Conservation (phyloP, 1,284 basidiomycete genomes). For the Somion occarium region DNA sequence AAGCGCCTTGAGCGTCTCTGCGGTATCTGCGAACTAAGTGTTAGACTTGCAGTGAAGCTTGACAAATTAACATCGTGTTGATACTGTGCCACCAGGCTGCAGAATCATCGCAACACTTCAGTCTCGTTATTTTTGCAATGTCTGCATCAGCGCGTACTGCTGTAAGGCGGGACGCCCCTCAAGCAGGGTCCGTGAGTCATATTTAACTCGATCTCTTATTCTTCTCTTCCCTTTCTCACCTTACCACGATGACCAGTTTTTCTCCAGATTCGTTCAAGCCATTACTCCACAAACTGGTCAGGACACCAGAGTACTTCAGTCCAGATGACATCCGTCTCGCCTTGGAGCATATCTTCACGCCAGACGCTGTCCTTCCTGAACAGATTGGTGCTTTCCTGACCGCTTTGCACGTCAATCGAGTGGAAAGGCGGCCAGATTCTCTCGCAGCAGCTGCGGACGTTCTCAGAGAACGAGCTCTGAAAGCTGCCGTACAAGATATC, state of each 20-base stretch:
- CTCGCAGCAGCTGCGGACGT: constrained; percentile 76
- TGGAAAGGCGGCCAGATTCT: constrained; percentile 72
- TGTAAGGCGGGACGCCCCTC: too few relatives aligned
- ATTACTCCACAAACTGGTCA: constrained; percentile 71
- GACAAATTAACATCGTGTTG: too few relatives aligned
- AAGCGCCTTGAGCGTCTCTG: too few relatives aligned
- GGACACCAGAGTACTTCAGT: constrained; percentile 72
- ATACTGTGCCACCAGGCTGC: too few relatives aligned
- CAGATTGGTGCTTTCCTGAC: constrained; percentile 85
- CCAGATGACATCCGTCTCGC: constrained; percentile 66
- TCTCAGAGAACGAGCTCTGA: constrained; percentile 63
- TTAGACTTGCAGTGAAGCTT: too few relatives aligned
- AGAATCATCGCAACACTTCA: too few relatives aligned
- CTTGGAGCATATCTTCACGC: constrained; percentile 72
- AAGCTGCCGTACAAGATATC: constrained; percentile 50
- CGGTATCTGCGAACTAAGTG: too few relatives aligned
- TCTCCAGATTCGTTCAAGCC: constrained; percentile 68
- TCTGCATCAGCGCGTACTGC: too few relatives aligned
- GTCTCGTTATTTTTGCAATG: too few relatives aligned
- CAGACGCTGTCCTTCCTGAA: constrained; percentile 54
- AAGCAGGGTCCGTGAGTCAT: constrained; percentile 4
- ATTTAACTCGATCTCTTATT: neutral
- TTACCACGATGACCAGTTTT: constrained; percentile 18
- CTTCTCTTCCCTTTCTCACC: constrained; percentile 3
- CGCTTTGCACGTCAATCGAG: constrained; percentile 71